Percentiles rank a stretch among this genome's conserved stretches.
These are phyloP conservation scores for Populus ilicifolia DNA, from an alignment of 345 rosid species.

Conservation along the genomic window DNA sequence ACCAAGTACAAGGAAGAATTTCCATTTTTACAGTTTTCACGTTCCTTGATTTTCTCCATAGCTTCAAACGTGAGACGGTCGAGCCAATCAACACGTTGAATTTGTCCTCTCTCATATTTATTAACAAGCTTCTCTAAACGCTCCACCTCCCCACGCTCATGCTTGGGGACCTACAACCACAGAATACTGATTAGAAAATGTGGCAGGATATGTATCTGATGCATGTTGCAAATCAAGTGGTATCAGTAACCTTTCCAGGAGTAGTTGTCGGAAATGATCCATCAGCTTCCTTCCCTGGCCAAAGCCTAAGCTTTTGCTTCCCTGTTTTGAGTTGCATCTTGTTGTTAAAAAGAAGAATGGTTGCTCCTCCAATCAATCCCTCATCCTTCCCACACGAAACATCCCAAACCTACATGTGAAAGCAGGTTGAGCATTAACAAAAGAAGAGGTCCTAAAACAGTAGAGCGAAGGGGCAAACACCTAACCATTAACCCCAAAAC, in stretches of 20 bases:
- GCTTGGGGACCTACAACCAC: slow-evolving; percentile 70
- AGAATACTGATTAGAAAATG: neutral
- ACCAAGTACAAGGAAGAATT: slow-evolving; percentile 70
- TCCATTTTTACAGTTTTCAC: slow-evolving; percentile 65
- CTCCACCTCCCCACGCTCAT: slow-evolving; percentile 92
- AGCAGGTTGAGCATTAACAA: neutral
- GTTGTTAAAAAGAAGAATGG: slow-evolving; percentile 78
- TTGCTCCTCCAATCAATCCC: slow-evolving; percentile 90
- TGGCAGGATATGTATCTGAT: neutral
- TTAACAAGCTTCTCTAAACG: slow-evolving; percentile 86
- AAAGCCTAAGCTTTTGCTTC: slow-evolving; percentile 91
- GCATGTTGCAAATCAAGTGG: neutral
- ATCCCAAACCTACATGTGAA: slow-evolving; percentile 72
- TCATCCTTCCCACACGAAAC: slow-evolving; percentile 81
- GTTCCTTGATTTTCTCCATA: slow-evolving; percentile 74
- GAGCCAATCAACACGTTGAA: slow-evolving; percentile 82
- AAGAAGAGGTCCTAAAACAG: slow-evolving; percentile 6
- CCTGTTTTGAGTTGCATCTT: slow-evolving; percentile 92
- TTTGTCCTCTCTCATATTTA: slow-evolving; percentile 89
- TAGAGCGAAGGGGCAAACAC: neutral
- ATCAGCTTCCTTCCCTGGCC: slow-evolving; percentile 87
- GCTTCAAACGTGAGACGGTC: slow-evolving; percentile 85
- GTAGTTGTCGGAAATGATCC: slow-evolving; percentile 82
- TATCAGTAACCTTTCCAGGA: slow-evolving; percentile 86
- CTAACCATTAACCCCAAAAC: neutral